Evolutionary conservation across 116 monocot species (phyloP), one percentile per base, ranked within the genome.

Genomic region (Thalassia testudinum): DNA sequence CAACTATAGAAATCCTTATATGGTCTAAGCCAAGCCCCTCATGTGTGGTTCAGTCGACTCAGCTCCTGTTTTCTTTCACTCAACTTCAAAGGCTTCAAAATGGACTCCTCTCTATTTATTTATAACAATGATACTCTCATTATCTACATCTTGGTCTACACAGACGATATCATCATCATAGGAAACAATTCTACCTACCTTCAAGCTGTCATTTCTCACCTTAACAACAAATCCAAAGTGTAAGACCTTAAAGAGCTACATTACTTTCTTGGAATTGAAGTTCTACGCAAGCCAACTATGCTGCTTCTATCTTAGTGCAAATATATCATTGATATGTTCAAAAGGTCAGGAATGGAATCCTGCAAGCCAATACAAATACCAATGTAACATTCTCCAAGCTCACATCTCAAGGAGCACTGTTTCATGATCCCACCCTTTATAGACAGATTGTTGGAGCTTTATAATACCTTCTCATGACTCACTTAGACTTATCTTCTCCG

Each of bases 1-100:
- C 19, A 18, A 26, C 12, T 53, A 7, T 14, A 40, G 11, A 40
- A 40, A 14, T 40, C 40, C 11, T 8, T 53, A 27, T 53, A 27
- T 29, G 53, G 27, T 10, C 25, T 53, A 27, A 53, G 27, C 5
- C 53, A 53, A 18, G 8, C 53, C 14, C 53, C 53, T 53, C 53
- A 13, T 1, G 25, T 27, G 1, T 53, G 53, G 53, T 53, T 53
- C 28, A 10, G 16, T 18, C 2, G 17, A 15, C 27, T 53, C 2
- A 22, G 14, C 17, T 29, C 1, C 4, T 12, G 6, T 17, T 16
- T 53, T 16, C 26, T 16, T 15, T 23, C 19, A 6, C 6, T 22
- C 0, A 22, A 1, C 23, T 50, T 50, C 13, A 6, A 5, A 0
- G 0, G 23, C 3, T 50, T 22, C 5, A 24, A 20, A 20, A 7